These are phyloP conservation scores for Taphrina communis DNA, from an alignment of 1,139 yeast species.

Conservation along the genomic window DNA sequence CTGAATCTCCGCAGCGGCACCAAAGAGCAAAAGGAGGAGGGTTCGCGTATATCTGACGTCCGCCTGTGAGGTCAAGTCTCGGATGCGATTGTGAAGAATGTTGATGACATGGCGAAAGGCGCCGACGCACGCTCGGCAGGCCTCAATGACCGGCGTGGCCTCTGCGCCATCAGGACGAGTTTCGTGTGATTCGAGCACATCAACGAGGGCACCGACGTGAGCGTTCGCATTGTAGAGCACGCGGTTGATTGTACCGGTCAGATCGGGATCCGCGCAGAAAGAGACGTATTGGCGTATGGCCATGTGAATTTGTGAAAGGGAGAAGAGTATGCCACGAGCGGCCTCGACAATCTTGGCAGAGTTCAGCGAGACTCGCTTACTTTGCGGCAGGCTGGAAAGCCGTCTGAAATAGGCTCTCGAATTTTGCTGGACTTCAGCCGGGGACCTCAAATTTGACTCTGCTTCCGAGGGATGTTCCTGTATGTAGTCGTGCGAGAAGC, in stretches of 20 bases:
- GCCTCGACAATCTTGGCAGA: constrained; percentile 50
- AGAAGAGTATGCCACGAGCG: constrained; percentile 52
- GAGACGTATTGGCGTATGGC: constrained; percentile 70
- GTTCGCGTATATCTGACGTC: constrained; percentile 75
- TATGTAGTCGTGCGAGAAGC: constrained; percentile 51
- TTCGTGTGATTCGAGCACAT: constrained; percentile 59
- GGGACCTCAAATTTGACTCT: constrained; percentile 25
- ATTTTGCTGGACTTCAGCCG: constrained; percentile 40
- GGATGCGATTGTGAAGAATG: constrained; percentile 58
- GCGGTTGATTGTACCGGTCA: constrained; percentile 65
- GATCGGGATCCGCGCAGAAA: constrained; percentile 68
- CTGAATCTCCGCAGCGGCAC: constrained; percentile 74
- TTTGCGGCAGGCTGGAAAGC: constrained; percentile 69
- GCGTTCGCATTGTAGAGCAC: constrained; percentile 63
- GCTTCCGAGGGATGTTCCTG: constrained; percentile 36
- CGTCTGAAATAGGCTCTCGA: constrained; percentile 67
- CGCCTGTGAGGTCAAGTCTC: constrained; percentile 60
- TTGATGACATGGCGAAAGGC: constrained; percentile 61
- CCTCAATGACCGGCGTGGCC: constrained; percentile 53
- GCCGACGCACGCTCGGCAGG: constrained; percentile 53
- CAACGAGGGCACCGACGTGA: constrained; percentile 65
- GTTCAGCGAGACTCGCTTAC: constrained; percentile 47
- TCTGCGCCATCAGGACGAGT: constrained; percentile 46
- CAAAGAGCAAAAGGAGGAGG: constrained; percentile 71
- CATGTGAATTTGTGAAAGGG: constrained; percentile 71